phyloP scores from a whole-genome alignment of 257 asterid genomes.

The Rubia yunnanensis region DNA sequence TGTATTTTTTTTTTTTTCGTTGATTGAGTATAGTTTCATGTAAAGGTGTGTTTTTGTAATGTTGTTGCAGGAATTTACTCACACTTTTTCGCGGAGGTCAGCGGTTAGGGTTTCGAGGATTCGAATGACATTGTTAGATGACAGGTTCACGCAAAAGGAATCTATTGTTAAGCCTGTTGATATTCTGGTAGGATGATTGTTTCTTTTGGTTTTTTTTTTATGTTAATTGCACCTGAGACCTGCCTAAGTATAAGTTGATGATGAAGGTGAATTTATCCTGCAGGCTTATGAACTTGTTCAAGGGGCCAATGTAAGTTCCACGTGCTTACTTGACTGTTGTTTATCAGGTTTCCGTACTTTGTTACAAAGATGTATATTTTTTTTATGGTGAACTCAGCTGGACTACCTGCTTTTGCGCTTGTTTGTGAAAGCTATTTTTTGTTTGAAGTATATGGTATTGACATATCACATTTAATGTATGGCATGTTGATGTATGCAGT shows the following conservation, averaged over 20 bases:
- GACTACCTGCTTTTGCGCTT: background rate
- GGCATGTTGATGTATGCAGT: background rate
- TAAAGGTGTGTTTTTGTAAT: background rate
- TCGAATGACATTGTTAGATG: constrained; percentile 54
- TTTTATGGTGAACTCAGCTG: background rate
- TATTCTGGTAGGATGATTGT: constrained; percentile 51
- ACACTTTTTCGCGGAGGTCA: constrained; percentile 26
- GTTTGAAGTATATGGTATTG: background rate
- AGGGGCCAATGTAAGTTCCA: constrained; percentile 75
- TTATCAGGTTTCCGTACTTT: constrained; percentile 8
- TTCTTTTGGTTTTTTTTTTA: constrained; percentile 1
- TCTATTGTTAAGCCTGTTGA: constrained; percentile 57
- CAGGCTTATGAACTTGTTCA: constrained; percentile 96
- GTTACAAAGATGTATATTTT: background rate
- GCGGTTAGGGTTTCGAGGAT: constrained; percentile 24
- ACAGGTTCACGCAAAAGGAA: constrained; percentile 28
- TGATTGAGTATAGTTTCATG: background rate
- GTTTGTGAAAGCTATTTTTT: background rate
- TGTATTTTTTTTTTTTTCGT: background rate
- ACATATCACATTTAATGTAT: background rate
- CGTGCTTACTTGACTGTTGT: background rate
- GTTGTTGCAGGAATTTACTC: constrained; percentile 25
- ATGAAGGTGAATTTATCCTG: constrained; percentile 21
- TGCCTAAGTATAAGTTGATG: constrained; percentile 20
- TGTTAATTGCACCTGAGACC: background rate